Conservation (phyloP, 1,284 basidiomycete genomes). For the Sanghuangporus baumii region DNA sequence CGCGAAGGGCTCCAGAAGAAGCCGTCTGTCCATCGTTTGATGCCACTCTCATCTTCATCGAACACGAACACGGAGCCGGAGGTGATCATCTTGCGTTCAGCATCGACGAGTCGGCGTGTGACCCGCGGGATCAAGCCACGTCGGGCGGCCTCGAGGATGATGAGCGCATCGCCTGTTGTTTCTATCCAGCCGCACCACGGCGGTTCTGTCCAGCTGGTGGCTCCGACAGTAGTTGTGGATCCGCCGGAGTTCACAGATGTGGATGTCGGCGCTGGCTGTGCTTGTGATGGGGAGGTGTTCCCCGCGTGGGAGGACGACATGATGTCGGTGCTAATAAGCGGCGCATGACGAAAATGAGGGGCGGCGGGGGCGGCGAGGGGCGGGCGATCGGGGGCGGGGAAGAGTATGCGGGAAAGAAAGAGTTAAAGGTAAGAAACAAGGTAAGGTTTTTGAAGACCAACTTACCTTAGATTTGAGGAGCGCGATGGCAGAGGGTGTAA, state of each 20-base stretch:
- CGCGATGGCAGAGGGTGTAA: background rate
- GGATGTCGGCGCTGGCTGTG: background rate
- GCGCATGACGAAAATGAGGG: background rate
- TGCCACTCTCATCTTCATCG: slow-evolving; percentile 95
- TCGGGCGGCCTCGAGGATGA: slow-evolving; percentile 92
- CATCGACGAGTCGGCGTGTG: slow-evolving; percentile 89
- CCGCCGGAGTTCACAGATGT: background rate
- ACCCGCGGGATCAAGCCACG: slow-evolving; percentile 89
- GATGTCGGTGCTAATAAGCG: background rate
- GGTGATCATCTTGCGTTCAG: slow-evolving; percentile 88
- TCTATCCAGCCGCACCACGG: slow-evolving; percentile 93
- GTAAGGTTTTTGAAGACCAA: slow-evolving; percentile 1
- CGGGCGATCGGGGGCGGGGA: background rate
- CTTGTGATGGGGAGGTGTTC: slow-evolving; percentile 3
- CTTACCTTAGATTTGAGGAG: slow-evolving; percentile 7
- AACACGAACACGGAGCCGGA: slow-evolving; percentile 97
- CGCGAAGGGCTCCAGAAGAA: slow-evolving; percentile 87
- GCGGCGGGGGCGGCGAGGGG: background rate
- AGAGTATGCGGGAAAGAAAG: background rate
- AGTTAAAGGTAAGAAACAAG: background rate
- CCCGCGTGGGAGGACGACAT: slow-evolving; percentile 8
- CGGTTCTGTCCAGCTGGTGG: slow-evolving; percentile 63
- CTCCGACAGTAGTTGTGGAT: background rate
- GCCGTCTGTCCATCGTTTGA: slow-evolving; percentile 98
- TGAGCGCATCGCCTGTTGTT: slow-evolving; percentile 90